Percentiles rank a stretch among this genome's conserved stretches.
Evolutionary conservation across 441 rosid species (phyloP).

Genomic region (Gossypium davidsonii): DNA sequence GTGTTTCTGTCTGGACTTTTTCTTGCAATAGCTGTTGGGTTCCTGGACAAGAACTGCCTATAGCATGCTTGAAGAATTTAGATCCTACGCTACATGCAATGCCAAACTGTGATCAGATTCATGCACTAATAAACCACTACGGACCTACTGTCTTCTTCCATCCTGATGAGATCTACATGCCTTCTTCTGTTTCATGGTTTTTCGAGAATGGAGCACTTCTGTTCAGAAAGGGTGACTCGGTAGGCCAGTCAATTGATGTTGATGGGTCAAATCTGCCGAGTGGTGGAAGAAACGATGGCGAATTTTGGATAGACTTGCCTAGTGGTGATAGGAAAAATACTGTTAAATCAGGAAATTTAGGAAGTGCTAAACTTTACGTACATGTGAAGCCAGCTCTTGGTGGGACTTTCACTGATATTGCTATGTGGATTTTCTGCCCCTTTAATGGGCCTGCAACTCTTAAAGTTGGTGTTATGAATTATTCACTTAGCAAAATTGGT

Average conservation of each 20-base stretch:
- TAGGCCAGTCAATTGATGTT: constrained; percentile 42
- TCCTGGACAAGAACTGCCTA: constrained; percentile 27
- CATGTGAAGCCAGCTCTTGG: constrained; percentile 78
- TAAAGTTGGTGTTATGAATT: constrained; percentile 42
- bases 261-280: constrained; percentile 63
- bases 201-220: constrained; percentile 60
- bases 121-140: constrained; percentile 51
- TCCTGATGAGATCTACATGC: constrained; percentile 61
- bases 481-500: constrained; percentile 54
- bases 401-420: constrained; percentile 73
- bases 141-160: constrained; percentile 75
- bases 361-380: constrained; percentile 60
- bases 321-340: constrained; percentile 25
- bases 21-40: constrained; percentile 41
- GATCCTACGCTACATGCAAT: constrained; percentile 48
- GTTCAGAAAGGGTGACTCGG: constrained; percentile 30
- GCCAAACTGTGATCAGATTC: constrained; percentile 71
- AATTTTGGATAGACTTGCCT: constrained; percentile 80
- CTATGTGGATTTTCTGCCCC: constrained; percentile 83
- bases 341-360: constrained; percentile 56
- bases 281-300: constrained; percentile 55
- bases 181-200: constrained; percentile 79
- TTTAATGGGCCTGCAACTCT: constrained; percentile 81
- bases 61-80: constrained; percentile 56
- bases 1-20: constrained; percentile 67